These are phyloP conservation scores for Skeletonema menzelii DNA, from an alignment of 108 stramenopile genomes.

Conservation along the genomic window DNA sequence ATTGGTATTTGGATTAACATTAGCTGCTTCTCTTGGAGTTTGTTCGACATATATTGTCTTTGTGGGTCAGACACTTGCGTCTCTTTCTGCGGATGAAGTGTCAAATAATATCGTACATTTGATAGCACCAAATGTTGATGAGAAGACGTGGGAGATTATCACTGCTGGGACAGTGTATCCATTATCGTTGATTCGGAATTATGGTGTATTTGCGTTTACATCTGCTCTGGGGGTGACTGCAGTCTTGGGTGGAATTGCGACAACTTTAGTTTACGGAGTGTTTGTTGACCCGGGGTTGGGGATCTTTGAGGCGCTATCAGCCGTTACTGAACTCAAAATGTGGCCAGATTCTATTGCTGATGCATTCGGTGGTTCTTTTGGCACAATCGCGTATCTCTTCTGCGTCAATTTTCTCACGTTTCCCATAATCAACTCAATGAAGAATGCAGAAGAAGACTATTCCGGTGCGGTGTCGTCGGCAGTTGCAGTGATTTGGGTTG, in stretches of 20 bases:
- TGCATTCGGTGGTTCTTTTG: slow-evolving; percentile 52
- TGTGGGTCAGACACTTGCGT: slow-evolving; percentile 36
- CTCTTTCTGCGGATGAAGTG: slow-evolving; percentile 23
- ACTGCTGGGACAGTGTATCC: slow-evolving; percentile 37
- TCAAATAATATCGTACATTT: slow-evolving; percentile 25
- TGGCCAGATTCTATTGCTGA: slow-evolving; percentile 38
- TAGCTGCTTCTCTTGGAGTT: slow-evolving; percentile 46
- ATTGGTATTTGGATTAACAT: slow-evolving; percentile 38
- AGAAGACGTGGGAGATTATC: slow-evolving; percentile 32
- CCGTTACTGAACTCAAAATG: slow-evolving; percentile 18
- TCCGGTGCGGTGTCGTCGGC: slow-evolving; percentile 34
- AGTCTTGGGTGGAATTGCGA: slow-evolving; percentile 42
- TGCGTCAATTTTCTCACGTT: slow-evolving; percentile 50
- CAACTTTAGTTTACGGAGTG: slow-evolving; percentile 44
- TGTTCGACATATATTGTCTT: slow-evolving; percentile 53
- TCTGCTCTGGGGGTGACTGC: slow-evolving; percentile 47
- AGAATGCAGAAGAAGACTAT: slow-evolving; percentile 31
- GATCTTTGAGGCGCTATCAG: slow-evolving; percentile 9
- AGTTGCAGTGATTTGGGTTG: slow-evolving; percentile 40
- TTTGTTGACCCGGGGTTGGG: slow-evolving; percentile 49
- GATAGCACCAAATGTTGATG: slow-evolving; percentile 23
- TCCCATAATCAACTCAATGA: slow-evolving; percentile 49
- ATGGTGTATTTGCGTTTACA: slow-evolving; percentile 52
- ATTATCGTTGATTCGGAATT: slow-evolving; percentile 43
- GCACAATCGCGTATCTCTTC: slow-evolving; percentile 50